Conservation (phyloP, 2,329 filamentous ascomycete genomes). For the Truncatella angustata region DNA sequence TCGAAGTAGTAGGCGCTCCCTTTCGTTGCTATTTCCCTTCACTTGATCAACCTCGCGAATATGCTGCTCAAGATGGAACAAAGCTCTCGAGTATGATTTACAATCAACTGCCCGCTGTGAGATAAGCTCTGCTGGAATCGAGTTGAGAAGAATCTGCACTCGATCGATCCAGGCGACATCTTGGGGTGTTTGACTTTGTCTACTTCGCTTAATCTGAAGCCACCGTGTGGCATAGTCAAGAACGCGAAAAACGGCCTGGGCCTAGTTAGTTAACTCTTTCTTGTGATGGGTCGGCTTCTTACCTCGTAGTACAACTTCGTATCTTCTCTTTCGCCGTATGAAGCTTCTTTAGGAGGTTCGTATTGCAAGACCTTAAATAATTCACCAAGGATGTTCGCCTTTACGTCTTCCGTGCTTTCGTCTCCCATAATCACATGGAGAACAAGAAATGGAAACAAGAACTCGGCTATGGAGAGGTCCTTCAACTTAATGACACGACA, state of each 20-base stretch:
- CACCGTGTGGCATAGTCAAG: constrained; percentile 91
- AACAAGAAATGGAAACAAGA: constrained; percentile 83
- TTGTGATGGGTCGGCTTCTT: constrained; percentile 25
- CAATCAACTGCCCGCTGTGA: constrained; percentile 89
- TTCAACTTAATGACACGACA: constrained; percentile 81
- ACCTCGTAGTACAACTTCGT: constrained; percentile 86
- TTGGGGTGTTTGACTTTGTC: constrained; percentile 27
- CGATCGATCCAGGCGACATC: constrained; percentile 49
- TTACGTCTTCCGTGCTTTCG: constrained; percentile 56
- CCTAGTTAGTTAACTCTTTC: constrained; percentile 20
- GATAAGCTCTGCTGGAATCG: constrained; percentile 71
- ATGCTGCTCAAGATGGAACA: constrained; percentile 94
- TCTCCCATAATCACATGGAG: constrained; percentile 80
- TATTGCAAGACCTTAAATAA: constrained; percentile 72
- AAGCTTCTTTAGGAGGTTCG: constrained; percentile 46
- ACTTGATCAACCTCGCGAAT: constrained; percentile 54
- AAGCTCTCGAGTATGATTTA: constrained; percentile 84
- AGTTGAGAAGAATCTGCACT: constrained; percentile 50
- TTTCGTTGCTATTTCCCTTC: constrained; percentile 47
- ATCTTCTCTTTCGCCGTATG: constrained; percentile 66
- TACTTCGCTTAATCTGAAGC: constrained; percentile 71
- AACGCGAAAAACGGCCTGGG: constrained; percentile 79
- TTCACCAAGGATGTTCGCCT: constrained; percentile 67
- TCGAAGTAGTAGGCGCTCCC: constrained; percentile 69
- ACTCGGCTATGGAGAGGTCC: constrained; percentile 81